A percentile compares a stretch with the other conserved stretches of the same genome.
phyloP scores from a whole-genome alignment of 495 filamentous ascomycete species.

The Hypoxylon lienhwacheense region DNA sequence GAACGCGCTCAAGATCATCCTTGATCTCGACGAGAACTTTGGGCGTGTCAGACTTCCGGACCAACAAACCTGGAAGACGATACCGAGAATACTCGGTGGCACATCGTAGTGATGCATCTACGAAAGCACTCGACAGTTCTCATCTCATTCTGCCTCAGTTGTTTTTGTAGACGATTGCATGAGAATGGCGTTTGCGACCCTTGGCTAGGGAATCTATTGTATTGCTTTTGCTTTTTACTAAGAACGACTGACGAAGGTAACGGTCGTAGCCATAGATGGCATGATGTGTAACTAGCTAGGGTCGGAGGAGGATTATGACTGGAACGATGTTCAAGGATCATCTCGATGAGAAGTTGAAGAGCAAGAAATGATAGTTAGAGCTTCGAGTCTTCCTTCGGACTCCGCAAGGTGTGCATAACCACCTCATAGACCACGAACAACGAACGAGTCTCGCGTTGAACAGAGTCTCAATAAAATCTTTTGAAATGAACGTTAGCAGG shows the following conservation, averaged over 20 bases:
- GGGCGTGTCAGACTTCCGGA: constrained; percentile 65
- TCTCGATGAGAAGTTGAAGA: constrained; percentile 14
- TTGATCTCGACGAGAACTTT: constrained; percentile 92
- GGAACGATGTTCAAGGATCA: constrained; percentile 9
- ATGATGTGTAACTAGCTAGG: constrained; percentile 30
- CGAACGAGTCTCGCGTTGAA: constrained; percentile 13
- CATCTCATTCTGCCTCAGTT: constrained; percentile 13
- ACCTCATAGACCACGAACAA: constrained; percentile 26
- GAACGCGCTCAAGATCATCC: constrained; percentile 95
- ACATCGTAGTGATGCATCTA: constrained; percentile 20
- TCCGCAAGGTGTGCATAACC: constrained; percentile 20
- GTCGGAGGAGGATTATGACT: constrained; percentile 5
- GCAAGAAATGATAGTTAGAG: too few species aligned
- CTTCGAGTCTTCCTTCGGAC: neutral
- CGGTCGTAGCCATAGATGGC: constrained; percentile 24
- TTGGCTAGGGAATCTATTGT: constrained; percentile 26
- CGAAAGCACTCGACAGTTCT: constrained; percentile 16
- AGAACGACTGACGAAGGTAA: constrained; percentile 2
- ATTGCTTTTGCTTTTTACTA: constrained; percentile 17
- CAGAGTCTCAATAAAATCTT: neutral
- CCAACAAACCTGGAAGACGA: constrained; percentile 52
- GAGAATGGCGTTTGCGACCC: constrained; percentile 34
- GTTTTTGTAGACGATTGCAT: constrained; percentile 31
- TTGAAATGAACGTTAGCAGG: too few species aligned
- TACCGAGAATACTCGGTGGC: constrained; percentile 46